Base-by-base conservation (phyloP, 495 filamentous ascomycete species). In the Articulospora tetracladia region DNA sequence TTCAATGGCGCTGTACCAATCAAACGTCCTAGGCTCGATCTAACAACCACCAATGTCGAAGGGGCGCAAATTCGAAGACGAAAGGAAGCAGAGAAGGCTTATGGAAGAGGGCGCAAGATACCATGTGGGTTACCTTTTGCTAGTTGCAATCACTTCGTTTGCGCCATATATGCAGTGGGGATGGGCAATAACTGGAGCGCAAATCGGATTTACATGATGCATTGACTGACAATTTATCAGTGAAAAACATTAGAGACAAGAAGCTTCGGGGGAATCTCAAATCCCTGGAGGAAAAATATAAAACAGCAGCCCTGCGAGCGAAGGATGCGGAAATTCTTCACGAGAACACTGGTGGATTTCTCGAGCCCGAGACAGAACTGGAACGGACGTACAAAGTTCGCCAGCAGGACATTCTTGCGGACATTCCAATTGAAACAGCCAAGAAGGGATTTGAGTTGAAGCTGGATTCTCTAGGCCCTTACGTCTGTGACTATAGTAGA, bases 311-410 rank as follows among this genome's bases (percentile, higher is more conserved):
- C 0, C 72, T 94, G 10, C 85, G 86, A 69, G 90, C 93, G 4
- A 91, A 93, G 70, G 92, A 98, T 84, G 91, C 92, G 6, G 95
- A 98, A 76, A 96, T 98, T 61, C 78, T 98, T 47, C 83, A 93
- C 36, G 93, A 97, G 70, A 90, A 96, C 67, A 79, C 86, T n/a
- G 77, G 81, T 20, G 94, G 94, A 7, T 94, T 94, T 64, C 73
- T 98, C 36, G 90, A 98, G 71, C 83, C 95, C 13, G 95, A 98
- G 70, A 79, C 77, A 23, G 93, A 90, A 71, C 80, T 98, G 52
- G 94, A 98, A 70, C 77, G 83, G 69, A 98, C 94, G 15, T 98
- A 93, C 73, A 92, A 88, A 73, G 86, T 98, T 22, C 84, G 87
- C 62, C 94, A 98, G 70, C 85, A 90, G 60, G 91, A 97, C n/a